These are phyloP conservation scores for Neolentinus lepideus DNA, from an alignment of 1,284 basidiomycete genomes.

Conservation along the genomic window DNA sequence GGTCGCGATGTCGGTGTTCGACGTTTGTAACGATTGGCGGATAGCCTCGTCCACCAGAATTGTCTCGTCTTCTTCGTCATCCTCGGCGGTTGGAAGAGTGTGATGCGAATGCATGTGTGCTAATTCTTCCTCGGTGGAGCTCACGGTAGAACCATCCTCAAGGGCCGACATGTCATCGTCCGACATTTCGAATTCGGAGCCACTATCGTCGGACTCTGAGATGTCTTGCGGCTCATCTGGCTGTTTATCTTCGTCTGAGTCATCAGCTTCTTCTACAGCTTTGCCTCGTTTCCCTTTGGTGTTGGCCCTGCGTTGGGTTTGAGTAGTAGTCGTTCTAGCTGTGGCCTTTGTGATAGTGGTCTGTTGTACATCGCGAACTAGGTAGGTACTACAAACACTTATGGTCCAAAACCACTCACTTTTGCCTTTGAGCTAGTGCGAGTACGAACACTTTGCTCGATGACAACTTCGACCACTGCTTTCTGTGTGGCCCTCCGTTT, in stretches of 20 bases:
- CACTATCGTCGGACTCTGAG: constrained; percentile 46
- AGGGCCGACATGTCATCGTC: constrained; percentile 26
- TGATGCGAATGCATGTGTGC: constrained; percentile 11
- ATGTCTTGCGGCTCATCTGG: constrained; percentile 29
- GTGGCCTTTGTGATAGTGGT: constrained; percentile 16
- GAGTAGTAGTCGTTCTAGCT: constrained; percentile 11
- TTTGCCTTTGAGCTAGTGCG: constrained; percentile 21
- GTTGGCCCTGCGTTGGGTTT: background rate
- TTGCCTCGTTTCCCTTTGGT: constrained; percentile 8
- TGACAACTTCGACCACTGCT: constrained; percentile 40
- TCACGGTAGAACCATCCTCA: constrained; percentile 15
- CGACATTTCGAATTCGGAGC: constrained; percentile 47
- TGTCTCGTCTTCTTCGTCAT: constrained; percentile 41
- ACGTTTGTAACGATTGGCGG: constrained; percentile 32
- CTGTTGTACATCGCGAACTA: constrained; percentile 21
- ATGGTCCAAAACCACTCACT: constrained; percentile 19
- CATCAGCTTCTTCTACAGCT: constrained; percentile 20
- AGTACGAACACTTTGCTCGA: constrained; percentile 4
- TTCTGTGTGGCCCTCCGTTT: constrained; percentile 39
- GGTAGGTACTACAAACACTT: too few species aligned
- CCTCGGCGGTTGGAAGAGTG: constrained; percentile 2
- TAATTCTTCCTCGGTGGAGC: constrained; percentile 8
- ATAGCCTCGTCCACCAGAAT: constrained; percentile 53
- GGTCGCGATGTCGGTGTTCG: constrained; percentile 17
- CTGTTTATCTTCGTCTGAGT: constrained; percentile 28